These are phyloP conservation scores for Albizia julibrissin DNA, from an alignment of 306 rosid species.

Conservation along the genomic window DNA sequence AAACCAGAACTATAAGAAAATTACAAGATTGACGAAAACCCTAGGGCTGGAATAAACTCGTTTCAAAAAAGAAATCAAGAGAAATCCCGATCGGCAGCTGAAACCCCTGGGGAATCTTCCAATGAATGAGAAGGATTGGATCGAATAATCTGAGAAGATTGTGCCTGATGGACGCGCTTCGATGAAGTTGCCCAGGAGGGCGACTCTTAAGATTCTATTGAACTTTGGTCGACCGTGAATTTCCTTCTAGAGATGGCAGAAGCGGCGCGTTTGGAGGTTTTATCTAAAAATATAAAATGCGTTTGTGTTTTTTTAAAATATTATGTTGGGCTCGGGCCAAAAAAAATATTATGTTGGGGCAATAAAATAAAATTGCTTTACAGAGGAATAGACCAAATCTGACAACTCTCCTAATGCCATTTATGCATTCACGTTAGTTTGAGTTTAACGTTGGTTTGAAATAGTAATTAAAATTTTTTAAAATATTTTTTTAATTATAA, in stretches of 20 bases:
- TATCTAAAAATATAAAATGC: not conserved
- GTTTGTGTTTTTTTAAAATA: too few relatives aligned
- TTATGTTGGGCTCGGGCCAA: too few relatives aligned
- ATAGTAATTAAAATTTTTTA: too few relatives aligned
- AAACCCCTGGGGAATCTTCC: conserved; percentile 1
- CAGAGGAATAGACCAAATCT: too few relatives aligned
- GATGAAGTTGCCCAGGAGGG: not conserved
- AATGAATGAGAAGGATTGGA: conserved; percentile 6
- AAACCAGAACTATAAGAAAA: not conserved
- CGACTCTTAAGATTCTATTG: conserved; percentile 23
- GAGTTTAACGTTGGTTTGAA: too few relatives aligned
- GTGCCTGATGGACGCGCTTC: not conserved
- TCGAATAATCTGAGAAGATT: not conserved
- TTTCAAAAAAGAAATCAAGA: not conserved
- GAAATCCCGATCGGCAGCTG: not conserved
- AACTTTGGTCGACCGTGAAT: conserved; percentile 8
- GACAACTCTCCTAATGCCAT: too few relatives aligned
- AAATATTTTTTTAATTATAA: too few relatives aligned
- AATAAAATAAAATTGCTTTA: too few relatives aligned
- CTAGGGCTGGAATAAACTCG: conserved; percentile 38
- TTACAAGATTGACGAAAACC: conserved; percentile 21
- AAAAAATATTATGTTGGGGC: too few relatives aligned
- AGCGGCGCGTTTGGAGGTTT: conserved; percentile 3
- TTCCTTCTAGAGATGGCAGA: not conserved
- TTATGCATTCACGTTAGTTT: too few relatives aligned